Base-by-base conservation (phyloP, 2,329 filamentous ascomycete genomes). In the Cladosporium sp. region DNA sequence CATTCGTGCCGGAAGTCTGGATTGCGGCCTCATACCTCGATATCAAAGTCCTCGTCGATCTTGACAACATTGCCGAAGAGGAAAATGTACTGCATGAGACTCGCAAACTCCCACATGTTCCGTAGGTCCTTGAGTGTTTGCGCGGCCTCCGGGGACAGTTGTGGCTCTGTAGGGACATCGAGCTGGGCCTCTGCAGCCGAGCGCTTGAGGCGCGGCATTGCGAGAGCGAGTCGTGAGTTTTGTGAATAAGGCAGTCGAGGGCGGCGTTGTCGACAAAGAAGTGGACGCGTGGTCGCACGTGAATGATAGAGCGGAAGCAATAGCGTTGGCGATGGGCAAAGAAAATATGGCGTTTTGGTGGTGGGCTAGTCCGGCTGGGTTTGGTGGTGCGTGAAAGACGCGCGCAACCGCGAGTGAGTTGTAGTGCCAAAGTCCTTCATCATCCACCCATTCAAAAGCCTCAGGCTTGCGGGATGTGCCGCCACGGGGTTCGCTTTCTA, bases 41-140 rank as follows among this genome's bases (percentile, higher is more conserved):
- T 91, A 74, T 94, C 92, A 69, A 97, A 85, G 74, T 90, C 88
- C 68, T 96, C 91, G 72, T 95, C 90, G 70, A 98, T 91, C 81
- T 96, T 97, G 77, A 96, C 89, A 52, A 89, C 89, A 73, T 90
- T 89, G 68, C 94, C 93, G 78, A 99, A 99, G 49, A 94, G 87
- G 77, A 89, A 91, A 67, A 98, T 91, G 85, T 93, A 99, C 80
- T 99, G 94, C 80, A 90, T 93, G 8, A 98, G 82, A 74, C 93
- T 94, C 67, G 94, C 92, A 79, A 98, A 97, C 78, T 97, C 91
- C 93, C 94, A 98, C 85, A 91, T 93, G 76, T 91, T 95, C 69
- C 94, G 88, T 71, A 98, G 85, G 70, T 84, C 88, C 66, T 87
- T 81, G 31, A 96, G 82, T 64, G 88, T 72, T 78, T 77, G 77